phyloP scores from a whole-genome alignment of 139 green algal species.

The Auxenochlorella protothecoides region DNA sequence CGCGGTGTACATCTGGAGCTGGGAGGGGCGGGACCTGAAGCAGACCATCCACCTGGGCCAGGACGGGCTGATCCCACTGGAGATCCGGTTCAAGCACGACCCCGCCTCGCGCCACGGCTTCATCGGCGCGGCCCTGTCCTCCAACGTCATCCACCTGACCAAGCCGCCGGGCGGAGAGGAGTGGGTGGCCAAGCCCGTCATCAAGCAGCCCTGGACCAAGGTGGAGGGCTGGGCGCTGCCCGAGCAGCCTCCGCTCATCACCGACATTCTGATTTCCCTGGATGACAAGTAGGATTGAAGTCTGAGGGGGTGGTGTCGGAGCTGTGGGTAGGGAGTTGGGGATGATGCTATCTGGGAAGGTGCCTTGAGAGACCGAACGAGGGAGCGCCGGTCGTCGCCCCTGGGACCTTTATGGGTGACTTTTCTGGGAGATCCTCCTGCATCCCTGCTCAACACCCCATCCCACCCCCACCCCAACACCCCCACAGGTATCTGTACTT shows the following conservation, averaged over 20 bases:
- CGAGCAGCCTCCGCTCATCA: slow-evolving; percentile 68
- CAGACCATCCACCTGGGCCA: slow-evolving; percentile 52
- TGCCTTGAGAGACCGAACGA: too few relatives aligned
- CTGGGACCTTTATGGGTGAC: too few relatives aligned
- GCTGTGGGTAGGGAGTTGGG: too few relatives aligned
- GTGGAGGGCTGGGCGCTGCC: slow-evolving; percentile 74
- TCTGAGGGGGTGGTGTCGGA: neutral
- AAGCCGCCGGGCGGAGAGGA: slow-evolving; percentile 17
- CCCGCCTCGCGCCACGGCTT: slow-evolving; percentile 51
- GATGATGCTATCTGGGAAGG: too few relatives aligned
- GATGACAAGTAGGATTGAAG: slow-evolving; percentile 41
- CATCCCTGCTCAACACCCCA: too few relatives aligned
- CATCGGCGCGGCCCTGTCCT: slow-evolving; percentile 61
- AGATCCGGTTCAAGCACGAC: slow-evolving; percentile 74
- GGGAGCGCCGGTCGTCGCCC: too few relatives aligned
- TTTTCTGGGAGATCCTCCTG: too few relatives aligned
- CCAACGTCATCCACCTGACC: slow-evolving; percentile 61
- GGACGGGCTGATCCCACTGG: slow-evolving; percentile 66
- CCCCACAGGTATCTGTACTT: slow-evolving; percentile 51
- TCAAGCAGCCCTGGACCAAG: slow-evolving; percentile 45
- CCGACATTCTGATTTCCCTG: slow-evolving; percentile 75
- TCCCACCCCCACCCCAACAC: too few relatives aligned
- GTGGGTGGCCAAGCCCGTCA: slow-evolving; percentile 16
- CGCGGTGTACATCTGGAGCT: slow-evolving; percentile 67
- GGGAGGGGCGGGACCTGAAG: slow-evolving; percentile 36